These are phyloP conservation scores for Lipomyces oligophaga DNA, from an alignment of 805 yeast species.

Conservation along the genomic window DNA sequence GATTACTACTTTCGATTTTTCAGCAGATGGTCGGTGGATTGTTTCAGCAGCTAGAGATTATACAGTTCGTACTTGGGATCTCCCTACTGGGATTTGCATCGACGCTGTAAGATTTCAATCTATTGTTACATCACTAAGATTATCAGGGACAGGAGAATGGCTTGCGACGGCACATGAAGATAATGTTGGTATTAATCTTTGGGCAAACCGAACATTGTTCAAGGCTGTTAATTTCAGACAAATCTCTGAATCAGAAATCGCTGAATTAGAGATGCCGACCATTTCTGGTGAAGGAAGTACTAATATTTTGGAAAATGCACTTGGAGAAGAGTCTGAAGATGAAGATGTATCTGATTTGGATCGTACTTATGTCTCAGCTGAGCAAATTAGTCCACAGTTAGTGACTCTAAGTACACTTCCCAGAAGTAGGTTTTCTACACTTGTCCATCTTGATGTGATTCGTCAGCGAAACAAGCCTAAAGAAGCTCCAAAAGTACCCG, in stretches of 20 bases:
- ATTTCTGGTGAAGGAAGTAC: slow-evolving; percentile 75
- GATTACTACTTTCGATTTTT: slow-evolving; percentile 81
- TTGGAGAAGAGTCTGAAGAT: slow-evolving; percentile 43
- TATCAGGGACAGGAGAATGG: slow-evolving; percentile 85
- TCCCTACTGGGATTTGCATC: slow-evolving; percentile 94
- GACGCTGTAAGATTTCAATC: slow-evolving; percentile 78
- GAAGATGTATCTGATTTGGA: slow-evolving; percentile 41
- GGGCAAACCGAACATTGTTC: slow-evolving; percentile 91
- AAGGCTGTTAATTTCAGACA: slow-evolving; percentile 64
- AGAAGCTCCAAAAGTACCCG: slow-evolving; percentile 82
- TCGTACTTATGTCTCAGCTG: slow-evolving; percentile 40
- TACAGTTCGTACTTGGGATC: slow-evolving; percentile 93
- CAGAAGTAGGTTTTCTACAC: slow-evolving; percentile 69
- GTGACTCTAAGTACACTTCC: slow-evolving; percentile 76
- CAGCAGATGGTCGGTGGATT: slow-evolving; percentile 95
- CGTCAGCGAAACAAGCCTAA: slow-evolving; percentile 83
- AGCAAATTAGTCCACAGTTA: slow-evolving; percentile 59
- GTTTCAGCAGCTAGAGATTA: slow-evolving; percentile 78
- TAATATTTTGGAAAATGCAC: slow-evolving; percentile 72
- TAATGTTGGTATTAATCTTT: slow-evolving; percentile 82
- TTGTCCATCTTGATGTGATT: slow-evolving; percentile 77
- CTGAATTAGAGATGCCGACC: slow-evolving; percentile 60
- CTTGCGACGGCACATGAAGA: slow-evolving; percentile 89
- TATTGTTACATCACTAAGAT: slow-evolving; percentile 75
- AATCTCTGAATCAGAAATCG: slow-evolving; percentile 61